Evolutionary conservation across 495 filamentous ascomycete genomes (phyloP).

Genomic region (Endocarpon pusillum): DNA sequence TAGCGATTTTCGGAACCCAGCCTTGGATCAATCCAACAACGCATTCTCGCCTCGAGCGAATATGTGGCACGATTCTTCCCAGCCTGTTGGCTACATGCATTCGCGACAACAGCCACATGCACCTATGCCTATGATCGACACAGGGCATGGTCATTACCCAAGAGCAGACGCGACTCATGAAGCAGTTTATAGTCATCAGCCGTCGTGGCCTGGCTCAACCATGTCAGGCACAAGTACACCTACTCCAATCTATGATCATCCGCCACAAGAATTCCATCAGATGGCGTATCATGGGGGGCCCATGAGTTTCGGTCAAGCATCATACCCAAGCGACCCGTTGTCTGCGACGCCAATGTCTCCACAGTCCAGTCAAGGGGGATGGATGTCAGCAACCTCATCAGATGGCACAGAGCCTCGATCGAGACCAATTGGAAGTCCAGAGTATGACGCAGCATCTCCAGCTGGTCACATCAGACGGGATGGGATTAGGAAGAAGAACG

Average conservation of each 20-base stretch:
- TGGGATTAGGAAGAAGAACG: conserved; percentile 98
- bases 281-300: conserved; percentile 35
- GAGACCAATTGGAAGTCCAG: conserved; percentile 59
- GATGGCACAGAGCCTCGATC: conserved; percentile 41
- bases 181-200: conserved; percentile 31
- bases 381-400: conserved; percentile 37
- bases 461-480: conserved; percentile 52
- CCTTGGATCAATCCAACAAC: conserved; percentile 48
- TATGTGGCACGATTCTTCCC: conserved; percentile 58
- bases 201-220: conserved; percentile 25
- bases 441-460: conserved; percentile 64
- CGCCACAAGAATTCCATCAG: conserved; percentile 45
- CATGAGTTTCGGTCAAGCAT: conserved; percentile 29
- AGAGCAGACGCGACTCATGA: conserved; percentile 36
- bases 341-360: conserved; percentile 36
- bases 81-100: conserved; percentile 23
- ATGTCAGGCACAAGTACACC: conserved; percentile 42
- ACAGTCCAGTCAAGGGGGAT: conserved; percentile 43
- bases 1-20: conserved; percentile 45
- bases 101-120: conserved; percentile 19
- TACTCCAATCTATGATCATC: conserved; percentile 42
- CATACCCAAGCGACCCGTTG: conserved; percentile 22
- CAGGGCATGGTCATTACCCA: conserved; percentile 35
- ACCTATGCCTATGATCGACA: conserved; percentile 20
- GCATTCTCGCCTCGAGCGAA: conserved; percentile 61